Base-by-base conservation (phyloP, 78 protist genomes). In the Guillardia theta region DNA sequence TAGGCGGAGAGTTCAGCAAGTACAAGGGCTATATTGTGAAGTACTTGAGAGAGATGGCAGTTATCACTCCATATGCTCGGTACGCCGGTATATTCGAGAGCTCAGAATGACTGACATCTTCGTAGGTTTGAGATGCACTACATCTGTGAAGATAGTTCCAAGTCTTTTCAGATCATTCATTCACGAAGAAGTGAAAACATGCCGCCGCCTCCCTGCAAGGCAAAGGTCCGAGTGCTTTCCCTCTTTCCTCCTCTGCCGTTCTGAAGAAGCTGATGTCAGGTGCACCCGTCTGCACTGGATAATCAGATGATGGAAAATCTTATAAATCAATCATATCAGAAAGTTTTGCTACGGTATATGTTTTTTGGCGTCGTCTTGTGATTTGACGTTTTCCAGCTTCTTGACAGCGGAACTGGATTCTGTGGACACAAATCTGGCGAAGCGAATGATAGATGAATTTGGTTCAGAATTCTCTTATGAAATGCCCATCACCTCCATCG, bases 121-220 rank as follows among this genome's bases (percentile, higher is more conserved):
- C 70, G 27, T 30, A 58, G 70, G 33, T 70, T 70, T 24, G 83
- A 70, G 83, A 70, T 70, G 83, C 83, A 70, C 41, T 70, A 70
- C 83, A 24, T 70, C 1, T 36, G 46, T 36, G 83, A 70, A 43
- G 83, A 70, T 33, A 0, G 46, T 15, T 33, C 45, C 83, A 70
- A 70, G 41, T 22, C 36, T 24, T 70, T 70, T 43, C 83, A 70
- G 46, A 70, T 70, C 41, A 22, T 70, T 15, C 83, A 70, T 24
- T 36, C 83, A 43, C 83, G 83, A 22, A 36, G 83, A 36, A 22
- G 36, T 43, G 83, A 70, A 18, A 22, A 24, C 83, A 70, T 70
- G 83, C 83, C 83, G 36, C 83, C 83, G 83, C 83, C 83, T 3
- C 83, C 83, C 45, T 3, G 10, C 45, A 70, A 70, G 41, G 83